Evolutionary conservation across 306 rosid species (phyloP), one percentile per base, ranked within the genome.

Genomic region (Prunus davidiana): DNA sequence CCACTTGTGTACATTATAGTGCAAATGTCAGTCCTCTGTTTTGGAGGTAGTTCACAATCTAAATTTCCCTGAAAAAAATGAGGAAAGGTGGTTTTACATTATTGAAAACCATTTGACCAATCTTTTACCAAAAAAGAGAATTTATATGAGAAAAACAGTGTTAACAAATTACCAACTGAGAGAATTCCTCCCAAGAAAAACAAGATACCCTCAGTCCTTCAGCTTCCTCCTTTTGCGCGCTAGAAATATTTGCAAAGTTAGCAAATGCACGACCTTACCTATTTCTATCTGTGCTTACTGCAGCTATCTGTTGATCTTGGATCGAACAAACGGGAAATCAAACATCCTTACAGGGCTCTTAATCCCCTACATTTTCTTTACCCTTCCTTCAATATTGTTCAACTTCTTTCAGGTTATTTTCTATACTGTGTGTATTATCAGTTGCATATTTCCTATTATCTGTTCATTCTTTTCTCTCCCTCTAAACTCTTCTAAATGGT

Each of bases 1-100:
- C 98, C 98, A 83, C 98, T 94, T 25, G 98, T 94, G 62, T 94
- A 92, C 97, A 92, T 95, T 81, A 95, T 86, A 64, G 96, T 88
- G 89, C 95, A 89, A 50, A 88, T 81, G 68, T 85, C 68, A 24
- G 75, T 84, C 83, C 82, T 92, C 81, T 60, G 87, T 81, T 88
- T 92, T 25, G 64, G 43, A 63, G 98, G 97, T 34, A 88, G 84
- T 76, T 90, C 92, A 41, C 58, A 73, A 67, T 81, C 90, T 72
- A 79, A 28, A 84, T 74, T 84, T 75, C 96, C 96, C 97, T 94
- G 55, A 12, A 64, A 34, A 72, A 67, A 82, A 56, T 67, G 64
- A 45, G 76, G 8, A 32, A 58, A 64, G 2, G 20, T 3, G n/a
- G 4, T 43, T 38, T 38, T 69, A 69, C 14, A 2, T 61, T 38